Evolutionary conservation across 768 basidiomycete genomes (phyloP).

Genomic region (Leccinum longicurvipes): DNA sequence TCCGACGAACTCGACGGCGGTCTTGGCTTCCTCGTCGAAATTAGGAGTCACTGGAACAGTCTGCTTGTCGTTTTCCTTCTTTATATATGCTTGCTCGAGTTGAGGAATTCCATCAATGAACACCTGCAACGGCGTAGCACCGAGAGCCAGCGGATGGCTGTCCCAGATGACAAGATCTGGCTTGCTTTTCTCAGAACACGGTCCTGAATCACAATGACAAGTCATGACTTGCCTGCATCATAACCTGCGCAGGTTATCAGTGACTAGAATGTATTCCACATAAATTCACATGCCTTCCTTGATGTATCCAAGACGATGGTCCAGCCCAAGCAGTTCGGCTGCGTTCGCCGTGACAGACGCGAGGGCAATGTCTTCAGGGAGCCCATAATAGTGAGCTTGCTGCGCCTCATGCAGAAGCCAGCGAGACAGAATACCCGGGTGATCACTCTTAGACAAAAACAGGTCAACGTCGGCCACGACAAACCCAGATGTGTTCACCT

Average conservation of each 20-base stretch:
- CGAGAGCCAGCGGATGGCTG: slow-evolving; percentile 71
- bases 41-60: slow-evolving; percentile 49
- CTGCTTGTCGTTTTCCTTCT: slow-evolving; percentile 52
- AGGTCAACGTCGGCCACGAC: neutral
- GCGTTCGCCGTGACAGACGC: slow-evolving; percentile 72
- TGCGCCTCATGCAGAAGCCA: slow-evolving; percentile 81
- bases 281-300: slow-evolving; percentile 43
- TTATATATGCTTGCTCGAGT: slow-evolving; percentile 32
- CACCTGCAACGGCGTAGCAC: slow-evolving; percentile 78
- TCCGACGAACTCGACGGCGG: slow-evolving; percentile 59
- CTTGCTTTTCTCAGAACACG: neutral
- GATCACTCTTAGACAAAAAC: slow-evolving; percentile 50
- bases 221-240: slow-evolving; percentile 49
- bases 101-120: slow-evolving; percentile 84
- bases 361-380: slow-evolving; percentile 66
- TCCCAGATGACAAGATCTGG: slow-evolving; percentile 62
- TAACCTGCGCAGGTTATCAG: slow-evolving; percentile 42
- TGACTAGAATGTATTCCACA: neutral
- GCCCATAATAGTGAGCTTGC: slow-evolving; percentile 77
- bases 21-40: slow-evolving; percentile 57
- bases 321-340: slow-evolving; percentile 71
- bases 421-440: slow-evolving; percentile 63
- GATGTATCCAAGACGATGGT: slow-evolving; percentile 75
- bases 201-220: neutral
- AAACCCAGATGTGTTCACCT: slow-evolving; percentile 30